Base-by-base conservation (phyloP, 2,329 filamentous ascomycete genomes). In the Venturia oleaginea region DNA sequence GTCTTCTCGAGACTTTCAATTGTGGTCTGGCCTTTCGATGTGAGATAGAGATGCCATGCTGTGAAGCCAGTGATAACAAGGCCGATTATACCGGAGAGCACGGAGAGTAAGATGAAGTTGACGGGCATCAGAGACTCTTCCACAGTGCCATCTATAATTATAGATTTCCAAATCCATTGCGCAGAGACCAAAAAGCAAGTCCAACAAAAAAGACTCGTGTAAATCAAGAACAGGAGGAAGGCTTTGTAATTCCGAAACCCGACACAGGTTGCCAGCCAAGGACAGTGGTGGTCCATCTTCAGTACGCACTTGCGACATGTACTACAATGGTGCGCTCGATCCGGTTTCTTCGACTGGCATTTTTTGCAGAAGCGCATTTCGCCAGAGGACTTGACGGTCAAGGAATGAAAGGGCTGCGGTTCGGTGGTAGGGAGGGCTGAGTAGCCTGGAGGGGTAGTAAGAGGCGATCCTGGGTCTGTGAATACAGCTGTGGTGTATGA, bases 201-300 rank as follows among this genome's bases (percentile, higher is more conserved):
- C 79, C 91, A 86, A 78, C 90, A 92, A 77, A 96, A 96, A 1
- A 96, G 67, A 4, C 88, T 90, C 0, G 90, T 91, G 75, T 99
- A 97, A 64, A 92, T 84, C 32, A 99, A 81, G 75, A 97, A 99
- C 3, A 97, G 83, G 63, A 99, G 75, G 73, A 99, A 99, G 0
- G 92, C 84, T 78, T 99, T 99, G 81, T 97, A 95, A 77, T 99
- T 99, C 72, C 86, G 86, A 68, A 99, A 80, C 24, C 94, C 94
- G 66, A 99, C 90, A 76, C 94, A 99, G 4, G 91, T 96, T 34
- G 94, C 93, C 61, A 99, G 83, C 94, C 94, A 99, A 19, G 94
- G 94, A 75, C 94, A 99, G 78, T 99, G 94, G 76, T 99, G 94
- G 74, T 99, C 94, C 94, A 99, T 99, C 81, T 99, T 99, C 75